Conservation (phyloP, 495 filamentous ascomycete genomes). For the Penicillium flavigenum region DNA sequence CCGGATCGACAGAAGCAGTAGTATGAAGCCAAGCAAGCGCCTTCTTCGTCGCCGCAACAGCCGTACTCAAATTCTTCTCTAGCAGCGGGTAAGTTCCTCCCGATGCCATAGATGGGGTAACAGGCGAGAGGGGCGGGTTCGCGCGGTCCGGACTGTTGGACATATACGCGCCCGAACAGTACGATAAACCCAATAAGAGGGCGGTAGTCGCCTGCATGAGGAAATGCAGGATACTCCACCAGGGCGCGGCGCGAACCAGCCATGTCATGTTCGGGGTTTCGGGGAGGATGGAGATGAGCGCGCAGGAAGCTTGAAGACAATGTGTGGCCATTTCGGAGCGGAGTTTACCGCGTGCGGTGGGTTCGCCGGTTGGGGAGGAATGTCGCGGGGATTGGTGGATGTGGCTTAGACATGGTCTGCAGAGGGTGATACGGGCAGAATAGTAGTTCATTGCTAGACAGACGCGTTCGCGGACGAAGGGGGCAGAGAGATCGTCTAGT, state of each 20-base stretch:
- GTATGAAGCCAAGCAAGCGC: slow-evolving; percentile 49
- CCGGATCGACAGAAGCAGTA: slow-evolving; percentile 44
- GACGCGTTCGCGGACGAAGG: slow-evolving; percentile 29
- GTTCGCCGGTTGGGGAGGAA: slow-evolving; percentile 24
- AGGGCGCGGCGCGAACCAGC: slow-evolving; percentile 52
- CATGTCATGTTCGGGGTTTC: slow-evolving; percentile 34
- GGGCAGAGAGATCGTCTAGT: slow-evolving; percentile 20
- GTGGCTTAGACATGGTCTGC: slow-evolving; percentile 56
- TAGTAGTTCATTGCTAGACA: slow-evolving; percentile 55
- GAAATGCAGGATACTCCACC: slow-evolving; percentile 63
- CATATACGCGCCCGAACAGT: slow-evolving; percentile 26
- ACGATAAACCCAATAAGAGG: slow-evolving; percentile 54
- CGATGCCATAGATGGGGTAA: not conserved
- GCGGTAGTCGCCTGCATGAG: slow-evolving; percentile 61
- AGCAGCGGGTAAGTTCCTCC: not conserved
- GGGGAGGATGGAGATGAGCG: slow-evolving; percentile 53
- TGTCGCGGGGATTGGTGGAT: not conserved
- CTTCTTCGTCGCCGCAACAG: slow-evolving; percentile 47
- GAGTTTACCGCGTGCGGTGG: slow-evolving; percentile 38
- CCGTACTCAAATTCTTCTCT: slow-evolving; percentile 23
- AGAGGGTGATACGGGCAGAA: slow-evolving; percentile 55
- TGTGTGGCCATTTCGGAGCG: slow-evolving; percentile 49
- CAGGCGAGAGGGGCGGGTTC: not conserved
- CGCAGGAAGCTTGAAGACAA: slow-evolving; percentile 57
- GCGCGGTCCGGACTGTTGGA: not conserved